Conservation (phyloP, 768 basidiomycete genomes). For the Fomitopsis serialis region DNA sequence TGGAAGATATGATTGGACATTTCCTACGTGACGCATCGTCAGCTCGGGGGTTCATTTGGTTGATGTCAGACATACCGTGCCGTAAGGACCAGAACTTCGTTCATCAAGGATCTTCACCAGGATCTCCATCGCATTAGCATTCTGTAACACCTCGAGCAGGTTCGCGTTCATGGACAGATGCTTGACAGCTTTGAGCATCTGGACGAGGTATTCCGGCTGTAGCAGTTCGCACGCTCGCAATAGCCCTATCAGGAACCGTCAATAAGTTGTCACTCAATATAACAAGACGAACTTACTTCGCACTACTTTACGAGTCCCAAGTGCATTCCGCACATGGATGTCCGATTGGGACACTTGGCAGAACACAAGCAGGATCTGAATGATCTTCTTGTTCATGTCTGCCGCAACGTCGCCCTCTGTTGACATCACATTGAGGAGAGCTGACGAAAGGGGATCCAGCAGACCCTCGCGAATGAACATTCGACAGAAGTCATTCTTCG, state of each 20-base stretch:
- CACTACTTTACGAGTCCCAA: constrained; percentile 86
- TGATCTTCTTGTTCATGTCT: constrained; percentile 84
- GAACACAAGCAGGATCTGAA: constrained; percentile 85
- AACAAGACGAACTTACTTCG: constrained; percentile 55
- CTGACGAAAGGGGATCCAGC: constrained; percentile 86
- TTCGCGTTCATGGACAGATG: constrained; percentile 93
- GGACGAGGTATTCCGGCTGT: constrained; percentile 82
- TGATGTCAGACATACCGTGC: constrained; percentile 49
- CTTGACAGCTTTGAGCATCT: constrained; percentile 91
- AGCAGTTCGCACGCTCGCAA: constrained; percentile 84
- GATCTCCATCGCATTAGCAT: constrained; percentile 91
- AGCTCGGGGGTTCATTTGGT: background rate
- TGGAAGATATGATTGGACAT: constrained; percentile 97
- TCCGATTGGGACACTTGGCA: constrained; percentile 97
- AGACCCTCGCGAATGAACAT: constrained; percentile 98
- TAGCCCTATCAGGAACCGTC: constrained; percentile 47
- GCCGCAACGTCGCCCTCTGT: constrained; percentile 57
- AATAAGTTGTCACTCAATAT: constrained; percentile 1
- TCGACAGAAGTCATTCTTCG: constrained; percentile 96
- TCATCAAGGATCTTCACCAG: constrained; percentile 83
- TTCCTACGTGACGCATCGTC: constrained; percentile 52
- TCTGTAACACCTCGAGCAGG: constrained; percentile 89
- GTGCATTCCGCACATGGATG: constrained; percentile 85
- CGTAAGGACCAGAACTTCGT: constrained; percentile 71
- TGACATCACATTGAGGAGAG: constrained; percentile 83